phyloP scores from a whole-genome alignment of 139 green algal genomes.

The Yamagishiella unicocca region DNA sequence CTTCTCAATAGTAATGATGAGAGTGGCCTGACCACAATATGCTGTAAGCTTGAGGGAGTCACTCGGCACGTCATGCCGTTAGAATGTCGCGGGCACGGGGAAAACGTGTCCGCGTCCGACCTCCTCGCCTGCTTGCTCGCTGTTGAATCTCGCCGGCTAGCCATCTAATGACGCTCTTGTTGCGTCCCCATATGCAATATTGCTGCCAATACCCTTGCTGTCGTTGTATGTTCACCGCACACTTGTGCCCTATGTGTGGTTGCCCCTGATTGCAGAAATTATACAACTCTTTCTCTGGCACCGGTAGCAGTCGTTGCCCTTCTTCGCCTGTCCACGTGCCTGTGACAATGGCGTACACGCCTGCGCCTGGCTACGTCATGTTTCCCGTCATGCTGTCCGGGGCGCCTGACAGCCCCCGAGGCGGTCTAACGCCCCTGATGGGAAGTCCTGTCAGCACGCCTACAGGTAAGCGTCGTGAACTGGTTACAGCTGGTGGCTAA shows the following conservation, averaged over 20 bases:
- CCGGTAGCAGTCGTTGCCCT: slow-evolving; percentile 1
- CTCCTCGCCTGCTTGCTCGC: too few species aligned
- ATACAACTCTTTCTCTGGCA: background rate
- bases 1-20: too few species aligned
- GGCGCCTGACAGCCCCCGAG: slow-evolving; percentile 34
- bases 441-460: slow-evolving; percentile 54
- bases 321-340: slow-evolving; percentile 16
- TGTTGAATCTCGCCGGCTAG: too few species aligned
- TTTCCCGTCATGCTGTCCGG: slow-evolving; percentile 35
- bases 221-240: background rate
- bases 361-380: slow-evolving; percentile 40
- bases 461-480: slow-evolving; percentile 32
- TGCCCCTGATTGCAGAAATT: background rate
- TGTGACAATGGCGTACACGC: slow-evolving; percentile 35
- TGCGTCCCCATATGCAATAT: too few species aligned
- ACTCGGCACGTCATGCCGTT: too few species aligned
- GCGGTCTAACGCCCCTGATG: slow-evolving; percentile 35
- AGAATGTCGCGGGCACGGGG: too few species aligned
- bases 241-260: background rate
- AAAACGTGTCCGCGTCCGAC: too few species aligned
- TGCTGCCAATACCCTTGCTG: too few species aligned
- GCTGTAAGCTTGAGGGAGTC: too few species aligned
- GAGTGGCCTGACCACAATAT: too few species aligned
- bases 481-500: too few species aligned
- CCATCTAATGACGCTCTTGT: too few species aligned